Evolutionary conservation across 148 eudicot genomes (phyloP), one percentile per base, ranked within the genome.

Genomic region (Camellia lanceoleosa): DNA sequence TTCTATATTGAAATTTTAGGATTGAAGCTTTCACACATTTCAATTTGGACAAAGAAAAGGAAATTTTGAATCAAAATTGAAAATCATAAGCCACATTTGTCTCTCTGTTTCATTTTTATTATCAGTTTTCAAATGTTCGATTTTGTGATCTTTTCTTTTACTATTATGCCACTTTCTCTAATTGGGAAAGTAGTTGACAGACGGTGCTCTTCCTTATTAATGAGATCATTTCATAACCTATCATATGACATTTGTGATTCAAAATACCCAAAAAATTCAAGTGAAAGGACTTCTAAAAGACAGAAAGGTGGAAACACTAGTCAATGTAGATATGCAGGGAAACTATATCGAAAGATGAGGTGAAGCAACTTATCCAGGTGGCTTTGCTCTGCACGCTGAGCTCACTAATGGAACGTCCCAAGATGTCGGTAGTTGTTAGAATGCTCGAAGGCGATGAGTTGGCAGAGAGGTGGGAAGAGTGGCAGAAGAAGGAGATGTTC

Each of bases 401-500:
- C 66, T 74, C 91, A 11, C 87, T 89, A 5, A 66, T 47, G 69
- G 88, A 85, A 76, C 88, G 93, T 11, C 91, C 93, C 42, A 90
- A 87, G 63, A 90, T 90, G 93, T 87, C 88, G 0, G 93, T 88
- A 19, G 89, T 90, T 58, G 91, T 90, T n/a, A 64, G 86, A 72
- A 88, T 90, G 93, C 91, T 90, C 0, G 89, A 90, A 84, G 93
- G 93, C 7, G 86, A 88, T 71, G 91, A 88, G 23, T 82, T 90
- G 79, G 88, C 91, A 0, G 87, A 87, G 83, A 87, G 88, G 66
- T 90, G 93, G 93, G 89, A 88, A 69, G 91, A 88, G 80, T 88
- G 93, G 91, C 89, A 87, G 77, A 87, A 84, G 77, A 88, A 83
- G 2, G 89, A 90, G 63, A 23, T 23, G 23, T 23, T 23, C 23